A percentile compares a stretch with the other conserved stretches of the same genome.
Evolutionary conservation across 257 asterid species (phyloP).

Genomic region (Solanum chilense): DNA sequence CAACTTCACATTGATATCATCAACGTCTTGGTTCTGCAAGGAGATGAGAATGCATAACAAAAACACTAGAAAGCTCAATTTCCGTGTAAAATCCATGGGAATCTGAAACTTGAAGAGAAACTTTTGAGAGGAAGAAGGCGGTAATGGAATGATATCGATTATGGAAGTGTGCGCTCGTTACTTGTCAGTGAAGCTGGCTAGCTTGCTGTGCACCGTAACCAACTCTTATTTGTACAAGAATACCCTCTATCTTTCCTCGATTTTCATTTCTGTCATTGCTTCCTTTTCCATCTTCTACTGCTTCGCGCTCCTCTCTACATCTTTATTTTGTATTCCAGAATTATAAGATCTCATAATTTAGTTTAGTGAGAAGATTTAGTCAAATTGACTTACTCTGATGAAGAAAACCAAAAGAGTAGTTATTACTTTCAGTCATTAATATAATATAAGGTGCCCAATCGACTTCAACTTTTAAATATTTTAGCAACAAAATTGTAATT

Average conservation of each 20-base stretch:
- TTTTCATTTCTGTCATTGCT: not conserved
- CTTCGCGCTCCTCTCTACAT: too few species aligned
- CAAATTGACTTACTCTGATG: too few species aligned
- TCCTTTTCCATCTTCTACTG: not conserved
- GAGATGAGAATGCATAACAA: slow-evolving; percentile 38
- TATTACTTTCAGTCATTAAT: not conserved
- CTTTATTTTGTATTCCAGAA: too few species aligned
- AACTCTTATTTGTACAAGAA: not conserved
- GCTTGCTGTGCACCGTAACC: not conserved
- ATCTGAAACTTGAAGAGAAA: not conserved
- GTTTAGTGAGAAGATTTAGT: too few species aligned
- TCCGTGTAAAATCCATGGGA: slow-evolving; percentile 37
- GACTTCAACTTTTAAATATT: not conserved
- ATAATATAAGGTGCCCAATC: not conserved
- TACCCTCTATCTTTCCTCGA: not conserved
- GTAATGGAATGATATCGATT: slow-evolving; percentile 15
- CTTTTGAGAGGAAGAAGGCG: slow-evolving; percentile 8
- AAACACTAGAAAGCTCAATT: slow-evolving; percentile 34
- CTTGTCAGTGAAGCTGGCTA: slow-evolving; percentile 4
- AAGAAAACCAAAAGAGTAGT: not conserved
- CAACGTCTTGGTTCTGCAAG: slow-evolving; percentile 31
- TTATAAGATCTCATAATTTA: too few species aligned
- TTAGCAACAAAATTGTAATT: not conserved
- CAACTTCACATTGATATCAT: slow-evolving; percentile 11
- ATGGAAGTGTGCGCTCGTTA: slow-evolving; percentile 10